These are phyloP conservation scores for Plectranthus barbatus DNA, from an alignment of 257 asterid genomes.

Conservation along the genomic window DNA sequence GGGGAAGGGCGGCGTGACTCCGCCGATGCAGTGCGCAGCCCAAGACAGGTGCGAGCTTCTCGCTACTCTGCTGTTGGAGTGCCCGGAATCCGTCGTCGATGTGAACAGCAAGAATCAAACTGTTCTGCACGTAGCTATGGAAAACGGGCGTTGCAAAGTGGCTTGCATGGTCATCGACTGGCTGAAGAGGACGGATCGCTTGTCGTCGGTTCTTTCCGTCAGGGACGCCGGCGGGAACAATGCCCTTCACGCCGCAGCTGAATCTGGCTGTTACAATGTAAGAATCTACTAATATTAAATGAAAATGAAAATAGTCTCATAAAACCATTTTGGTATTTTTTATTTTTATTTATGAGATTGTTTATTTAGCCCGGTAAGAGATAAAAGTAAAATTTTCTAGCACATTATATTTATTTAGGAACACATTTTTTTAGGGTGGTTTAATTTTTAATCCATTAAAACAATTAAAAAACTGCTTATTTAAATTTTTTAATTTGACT, in stretches of 20 bases:
- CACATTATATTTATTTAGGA: no score
- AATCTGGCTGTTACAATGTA: not conserved
- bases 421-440: no score
- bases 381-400: no score
- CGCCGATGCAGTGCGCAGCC: constrained; percentile 12
- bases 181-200: constrained; percentile 1
- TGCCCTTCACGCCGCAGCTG: constrained; percentile 3
- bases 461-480: no score
- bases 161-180: not conserved
- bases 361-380: no score
- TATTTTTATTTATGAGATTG: no score
- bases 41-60: not conserved
- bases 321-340: no score
- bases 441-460: no score
- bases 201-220: not conserved
- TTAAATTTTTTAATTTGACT: no score
- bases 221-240: not conserved
- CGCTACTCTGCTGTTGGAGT: not conserved
- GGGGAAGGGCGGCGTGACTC: constrained; percentile 17
- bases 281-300: not conserved
- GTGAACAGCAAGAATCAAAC: not conserved
- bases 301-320: no score
- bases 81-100: constrained; percentile 10
- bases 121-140: constrained; percentile 4
- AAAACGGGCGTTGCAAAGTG: not conserved